Conservation (phyloP, 352 stramenopile genomes). For the Pythium chondricola region DNA sequence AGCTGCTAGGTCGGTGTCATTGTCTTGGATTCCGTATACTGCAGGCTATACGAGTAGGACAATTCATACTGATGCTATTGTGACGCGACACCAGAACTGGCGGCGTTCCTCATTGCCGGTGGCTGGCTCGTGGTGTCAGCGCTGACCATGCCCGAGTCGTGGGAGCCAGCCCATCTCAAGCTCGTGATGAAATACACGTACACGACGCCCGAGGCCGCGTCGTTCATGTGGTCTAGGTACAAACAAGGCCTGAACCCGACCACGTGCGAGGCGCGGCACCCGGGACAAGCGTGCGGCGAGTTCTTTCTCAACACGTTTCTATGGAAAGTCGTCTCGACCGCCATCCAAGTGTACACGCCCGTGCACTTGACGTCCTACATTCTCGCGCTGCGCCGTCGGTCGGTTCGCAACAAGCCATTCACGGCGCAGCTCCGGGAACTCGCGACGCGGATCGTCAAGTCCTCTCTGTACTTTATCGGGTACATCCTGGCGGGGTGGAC, state of each 20-base stretch:
- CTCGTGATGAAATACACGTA: conserved; percentile 62
- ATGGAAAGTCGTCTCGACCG: conserved; percentile 27
- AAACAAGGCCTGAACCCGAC: conserved; percentile 36
- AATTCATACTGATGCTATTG: no score
- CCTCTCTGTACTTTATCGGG: conserved; percentile 40
- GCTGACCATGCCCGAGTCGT: conserved; percentile 56
- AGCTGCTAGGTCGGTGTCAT: conserved; percentile 24
- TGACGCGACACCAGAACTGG: no score
- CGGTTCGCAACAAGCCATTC: conserved; percentile 30
- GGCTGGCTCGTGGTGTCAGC: conserved; percentile 61
- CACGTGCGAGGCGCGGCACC: conserved; percentile 39
- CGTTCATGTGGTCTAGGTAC: conserved; percentile 34
- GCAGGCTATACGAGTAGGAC: no score
- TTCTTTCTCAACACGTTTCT: conserved; percentile 39
- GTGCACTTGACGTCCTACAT: conserved; percentile 53
- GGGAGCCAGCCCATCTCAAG: conserved; percentile 43
- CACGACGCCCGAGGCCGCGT: conserved; percentile 25
- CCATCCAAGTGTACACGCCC: conserved; percentile 43
- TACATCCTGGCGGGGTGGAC: conserved; percentile 53
- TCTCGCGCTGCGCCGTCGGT: conserved; percentile 31
- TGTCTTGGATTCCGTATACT: no score
- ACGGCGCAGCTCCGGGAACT: conserved; percentile 24
- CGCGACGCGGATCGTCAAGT: conserved; percentile 33
- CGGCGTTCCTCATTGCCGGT: conserved; percentile 38
- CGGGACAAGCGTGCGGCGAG: conserved; percentile 27